Percentiles rank a stretch among this genome's conserved stretches.
phyloP scores from a whole-genome alignment of 306 rosid genomes.

The Lupinus albus region DNA sequence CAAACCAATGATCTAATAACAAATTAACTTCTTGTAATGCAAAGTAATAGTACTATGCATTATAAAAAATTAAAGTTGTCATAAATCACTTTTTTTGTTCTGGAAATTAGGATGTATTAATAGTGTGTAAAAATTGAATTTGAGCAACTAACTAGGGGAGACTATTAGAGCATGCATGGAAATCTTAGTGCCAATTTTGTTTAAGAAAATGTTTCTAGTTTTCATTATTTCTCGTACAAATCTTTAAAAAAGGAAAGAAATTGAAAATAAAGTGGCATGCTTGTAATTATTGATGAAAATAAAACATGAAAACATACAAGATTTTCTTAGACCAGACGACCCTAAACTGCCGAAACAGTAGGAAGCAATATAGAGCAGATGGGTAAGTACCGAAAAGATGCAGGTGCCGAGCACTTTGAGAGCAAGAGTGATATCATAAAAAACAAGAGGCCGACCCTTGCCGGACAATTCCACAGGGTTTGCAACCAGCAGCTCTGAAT shows the following conservation, averaged over 20 bases:
- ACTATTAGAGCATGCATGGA: slow-evolving; percentile 8
- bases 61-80: too few species aligned
- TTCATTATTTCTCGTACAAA: too few species aligned
- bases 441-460: slow-evolving; percentile 94
- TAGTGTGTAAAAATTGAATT: slow-evolving; percentile 19
- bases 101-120: slow-evolving; percentile 10
- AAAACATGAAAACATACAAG: too few species aligned
- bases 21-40: too few species aligned
- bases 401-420: slow-evolving; percentile 71
- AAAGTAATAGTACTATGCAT: too few species aligned
- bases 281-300: too few species aligned
- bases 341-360: background rate
- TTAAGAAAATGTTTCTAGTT: too few species aligned
- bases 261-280: too few species aligned
- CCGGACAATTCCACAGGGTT: slow-evolving; percentile 91
- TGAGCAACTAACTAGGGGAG: slow-evolving; percentile 3
- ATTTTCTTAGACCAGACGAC: too few species aligned
- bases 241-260: too few species aligned
- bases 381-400: slow-evolving; percentile 76
- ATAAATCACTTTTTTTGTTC: background rate
- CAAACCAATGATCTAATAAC: too few species aligned
- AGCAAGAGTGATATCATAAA: slow-evolving; percentile 87
- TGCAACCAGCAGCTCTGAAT: slow-evolving; percentile 79
- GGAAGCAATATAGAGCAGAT: slow-evolving; percentile 28
- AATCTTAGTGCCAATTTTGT: background rate